Conservation (phyloP, 164 flowering plant genomes). For the Tinospora cordifolia region DNA sequence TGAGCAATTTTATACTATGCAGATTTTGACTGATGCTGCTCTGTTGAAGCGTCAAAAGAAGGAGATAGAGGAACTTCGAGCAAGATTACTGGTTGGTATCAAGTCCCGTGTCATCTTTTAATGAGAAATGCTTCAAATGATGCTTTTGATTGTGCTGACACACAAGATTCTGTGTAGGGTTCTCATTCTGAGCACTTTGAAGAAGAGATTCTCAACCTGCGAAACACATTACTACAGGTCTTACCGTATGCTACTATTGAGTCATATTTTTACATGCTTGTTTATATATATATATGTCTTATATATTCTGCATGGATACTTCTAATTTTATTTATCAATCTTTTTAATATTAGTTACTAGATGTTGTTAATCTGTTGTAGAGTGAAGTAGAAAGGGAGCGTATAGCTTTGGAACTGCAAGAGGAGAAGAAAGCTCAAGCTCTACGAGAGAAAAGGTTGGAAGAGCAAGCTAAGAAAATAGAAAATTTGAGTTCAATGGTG, state of each 20-base stretch:
- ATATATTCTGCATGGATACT: too few relatives aligned
- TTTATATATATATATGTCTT: too few relatives aligned
- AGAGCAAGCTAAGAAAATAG: conserved; percentile 83
- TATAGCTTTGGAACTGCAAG: conserved; percentile 86
- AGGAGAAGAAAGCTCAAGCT: conserved; percentile 89
- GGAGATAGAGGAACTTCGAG: conserved; percentile 93
- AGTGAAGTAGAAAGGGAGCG: conserved; percentile 93
- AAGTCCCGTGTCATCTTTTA: neutral
- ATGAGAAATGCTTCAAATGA: neutral
- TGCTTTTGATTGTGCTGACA: neutral
- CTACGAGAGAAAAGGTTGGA: conserved; percentile 68
- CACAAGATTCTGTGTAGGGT: conserved; percentile 36
- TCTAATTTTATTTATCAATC: neutral
- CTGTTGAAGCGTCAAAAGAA: conserved; percentile 93
- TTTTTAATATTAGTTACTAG: neutral
- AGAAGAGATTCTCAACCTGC: conserved; percentile 75
- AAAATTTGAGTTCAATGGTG: conserved; percentile 87
- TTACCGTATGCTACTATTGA: neutral
- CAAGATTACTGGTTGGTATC: conserved; percentile 65
- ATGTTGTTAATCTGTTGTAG: conserved; percentile 26
- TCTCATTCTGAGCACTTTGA: conserved; percentile 82
- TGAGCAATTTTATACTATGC: conserved; percentile 8
- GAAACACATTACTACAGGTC: conserved; percentile 87
- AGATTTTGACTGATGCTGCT: conserved; percentile 98
- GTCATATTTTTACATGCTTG: neutral